Base-by-base conservation (phyloP, 352 stramenopile species). In the Halophytophthora batemanensis region DNA sequence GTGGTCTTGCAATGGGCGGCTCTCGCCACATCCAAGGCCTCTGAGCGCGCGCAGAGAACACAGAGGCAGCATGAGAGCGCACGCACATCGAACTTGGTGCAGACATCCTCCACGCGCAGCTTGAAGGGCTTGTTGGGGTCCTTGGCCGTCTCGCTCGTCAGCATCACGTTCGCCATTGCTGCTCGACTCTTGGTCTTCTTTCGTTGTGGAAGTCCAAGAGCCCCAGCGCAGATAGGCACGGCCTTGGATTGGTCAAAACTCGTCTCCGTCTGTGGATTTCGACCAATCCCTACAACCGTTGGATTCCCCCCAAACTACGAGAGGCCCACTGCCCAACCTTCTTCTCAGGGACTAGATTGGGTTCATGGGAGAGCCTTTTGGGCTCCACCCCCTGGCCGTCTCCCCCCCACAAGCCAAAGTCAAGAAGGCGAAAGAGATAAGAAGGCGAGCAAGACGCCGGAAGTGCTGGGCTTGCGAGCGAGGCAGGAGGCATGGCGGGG, bases 101-200 rank as follows among this genome's bases (percentile, higher is more conserved):
- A 89, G n/a, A 93, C 76, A 52, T 93, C 82, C 53, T 93, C 82
- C 17, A 93, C 82, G 19, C 78, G 82, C 59, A 90, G 67, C 50
- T 82, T 86, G 61, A 93, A 93, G 44, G 82, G 82, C 55, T 91
- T 91, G 72, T 93, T 93, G 39, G 82, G 82, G 77, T 93, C 80
- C 77, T 91, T 93, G 21, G 81, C 78, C 64, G 82, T 84, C 69
- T 93, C 82, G 55, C 81, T 89, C 71, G 80, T 90, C 46, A 93
- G 78, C 82, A 93, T 93, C 53, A 91, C 75, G 55, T 93, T 90
- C 53, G 82, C 82, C 82, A 93, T 93, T 46, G 21, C 55, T 17
- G 19, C 39, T 33, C n/a, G n/a, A 36, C 17, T 5, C n/a, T 45
- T 18, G 37, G 14, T 45, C 25, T 34, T 54, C 6, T 39, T 48